Evolutionary conservation across 2,329 filamentous ascomycete genomes (phyloP).

Genomic region (Phialophora macrospora): DNA sequence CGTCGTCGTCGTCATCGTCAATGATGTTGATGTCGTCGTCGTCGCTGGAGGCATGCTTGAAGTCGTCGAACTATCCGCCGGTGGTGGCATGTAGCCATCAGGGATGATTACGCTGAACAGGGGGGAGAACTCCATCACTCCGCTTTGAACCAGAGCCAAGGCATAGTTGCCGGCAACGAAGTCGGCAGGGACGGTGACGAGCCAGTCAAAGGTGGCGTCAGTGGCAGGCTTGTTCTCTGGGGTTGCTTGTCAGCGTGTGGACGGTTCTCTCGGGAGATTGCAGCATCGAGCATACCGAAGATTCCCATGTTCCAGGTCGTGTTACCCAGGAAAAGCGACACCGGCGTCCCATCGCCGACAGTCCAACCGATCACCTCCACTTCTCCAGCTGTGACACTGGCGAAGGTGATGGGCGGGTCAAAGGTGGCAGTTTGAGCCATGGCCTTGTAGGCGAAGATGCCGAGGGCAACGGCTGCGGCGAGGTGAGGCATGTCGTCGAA

Average conservation of each 20-base stretch:
- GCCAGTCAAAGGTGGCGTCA: slow-evolving; percentile 32
- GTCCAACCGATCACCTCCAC: slow-evolving; percentile 34
- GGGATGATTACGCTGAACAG: slow-evolving; percentile 20
- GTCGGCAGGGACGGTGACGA: slow-evolving; percentile 28
- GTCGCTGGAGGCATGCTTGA: slow-evolving; percentile 7
- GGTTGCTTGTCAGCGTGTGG: neutral
- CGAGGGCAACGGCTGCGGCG: slow-evolving; percentile 24
- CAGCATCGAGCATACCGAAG: slow-evolving; percentile 32
- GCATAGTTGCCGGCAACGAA: slow-evolving; percentile 34
- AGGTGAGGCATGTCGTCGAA: slow-evolving; percentile 15
- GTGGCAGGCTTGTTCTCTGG: slow-evolving; percentile 27
- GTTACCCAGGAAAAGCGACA: slow-evolving; percentile 35
- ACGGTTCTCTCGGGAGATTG: neutral
- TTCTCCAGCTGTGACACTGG: slow-evolving; percentile 30
- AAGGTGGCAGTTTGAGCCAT: slow-evolving; percentile 32
- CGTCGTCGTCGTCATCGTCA: slow-evolving; percentile 1
- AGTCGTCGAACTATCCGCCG: slow-evolving; percentile 7
- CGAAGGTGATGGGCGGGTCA: slow-evolving; percentile 31
- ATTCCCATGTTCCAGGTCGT: slow-evolving; percentile 28
- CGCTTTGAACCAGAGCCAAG: slow-evolving; percentile 32
- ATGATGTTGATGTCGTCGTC: neutral
- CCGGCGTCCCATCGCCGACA: slow-evolving; percentile 29
- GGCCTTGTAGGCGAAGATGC: slow-evolving; percentile 30
- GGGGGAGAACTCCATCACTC: slow-evolving; percentile 23
- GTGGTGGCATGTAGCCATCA: neutral